phyloP scores from a whole-genome alignment of 495 filamentous ascomycete genomes.

The Penicillium dipodomyicola region DNA sequence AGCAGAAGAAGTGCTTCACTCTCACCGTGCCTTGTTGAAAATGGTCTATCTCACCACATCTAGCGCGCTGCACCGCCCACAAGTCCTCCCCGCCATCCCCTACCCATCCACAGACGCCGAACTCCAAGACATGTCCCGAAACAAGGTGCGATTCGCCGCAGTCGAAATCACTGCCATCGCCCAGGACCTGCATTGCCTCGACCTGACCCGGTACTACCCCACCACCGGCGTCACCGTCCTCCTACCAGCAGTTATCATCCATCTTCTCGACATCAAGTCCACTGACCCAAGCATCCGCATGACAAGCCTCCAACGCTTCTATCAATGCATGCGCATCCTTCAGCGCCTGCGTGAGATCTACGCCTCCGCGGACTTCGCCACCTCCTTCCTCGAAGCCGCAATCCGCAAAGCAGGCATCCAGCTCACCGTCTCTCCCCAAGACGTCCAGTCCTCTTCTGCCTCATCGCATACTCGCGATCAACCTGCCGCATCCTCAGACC shows the following conservation, averaged over 20 bases:
- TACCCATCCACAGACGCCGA: conserved; percentile 56
- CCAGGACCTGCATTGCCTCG: conserved; percentile 62
- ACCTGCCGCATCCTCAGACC: conserved; percentile 12
- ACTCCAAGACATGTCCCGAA: conserved; percentile 73
- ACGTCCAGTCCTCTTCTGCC: conserved; percentile 31
- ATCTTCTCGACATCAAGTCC: conserved; percentile 84
- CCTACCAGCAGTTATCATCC: conserved; percentile 86
- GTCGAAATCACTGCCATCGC: conserved; percentile 78
- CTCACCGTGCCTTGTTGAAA: conserved; percentile 76
- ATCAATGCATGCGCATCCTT: conserved; percentile 82
- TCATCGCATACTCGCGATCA: conserved; percentile 11
- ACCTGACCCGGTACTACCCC: conserved; percentile 74
- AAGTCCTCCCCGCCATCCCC: conserved; percentile 74
- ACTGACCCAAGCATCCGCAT: conserved; percentile 64
- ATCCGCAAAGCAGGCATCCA: conserved; percentile 75
- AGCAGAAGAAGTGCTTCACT: conserved; percentile 57
- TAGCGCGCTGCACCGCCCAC: conserved; percentile 82
- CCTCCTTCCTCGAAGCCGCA: conserved; percentile 79
- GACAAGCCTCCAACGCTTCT: conserved; percentile 71
- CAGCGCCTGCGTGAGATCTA: conserved; percentile 79
- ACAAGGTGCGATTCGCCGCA: conserved; percentile 75
- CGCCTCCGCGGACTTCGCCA: conserved; percentile 81
- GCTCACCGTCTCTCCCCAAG: conserved; percentile 42
- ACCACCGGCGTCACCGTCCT: conserved; percentile 87
- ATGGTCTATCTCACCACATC: conserved; percentile 88